A percentile compares a stretch with the other conserved stretches of the same genome.
phyloP scores from a whole-genome alignment of 1,284 basidiomycete genomes.

The Tilletiopsis washingtonensis region DNA sequence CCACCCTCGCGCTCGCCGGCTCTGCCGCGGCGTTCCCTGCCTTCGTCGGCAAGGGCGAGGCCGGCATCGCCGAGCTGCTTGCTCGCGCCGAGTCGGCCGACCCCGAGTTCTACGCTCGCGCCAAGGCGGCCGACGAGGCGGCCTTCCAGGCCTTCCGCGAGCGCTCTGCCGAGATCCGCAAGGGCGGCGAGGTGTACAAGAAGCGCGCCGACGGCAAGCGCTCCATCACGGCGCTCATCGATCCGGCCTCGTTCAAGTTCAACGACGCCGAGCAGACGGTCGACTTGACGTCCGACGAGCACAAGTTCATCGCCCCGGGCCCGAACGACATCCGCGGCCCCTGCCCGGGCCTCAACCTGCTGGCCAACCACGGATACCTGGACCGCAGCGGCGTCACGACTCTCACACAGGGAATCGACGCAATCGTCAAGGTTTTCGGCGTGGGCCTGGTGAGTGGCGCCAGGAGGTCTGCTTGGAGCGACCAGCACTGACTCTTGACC shows the following conservation, averaged over 20 bases:
- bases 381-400: constrained; percentile 24
- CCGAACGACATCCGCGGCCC: constrained; percentile 24
- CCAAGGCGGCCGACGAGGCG: too few relatives aligned
- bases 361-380: constrained; percentile 33
- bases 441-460: too few relatives aligned
- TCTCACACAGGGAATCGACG: constrained; percentile 26
- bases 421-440: constrained; percentile 24
- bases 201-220: constrained; percentile 9
- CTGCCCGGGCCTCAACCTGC: constrained; percentile 13
- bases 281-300: constrained; percentile 23
- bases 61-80: not conserved
- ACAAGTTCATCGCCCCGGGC: constrained; percentile 28
- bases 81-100: not conserved
- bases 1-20: not conserved
- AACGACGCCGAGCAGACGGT: constrained; percentile 18
- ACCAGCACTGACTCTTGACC: too few relatives aligned
- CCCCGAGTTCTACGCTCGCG: not conserved
- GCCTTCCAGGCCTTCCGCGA: not conserved
- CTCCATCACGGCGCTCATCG: constrained; percentile 16
- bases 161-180: not conserved
- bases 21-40: not conserved
- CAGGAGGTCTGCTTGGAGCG: too few relatives aligned
- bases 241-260: constrained; percentile 26
- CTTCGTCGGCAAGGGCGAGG: not conserved
- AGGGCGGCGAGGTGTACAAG: constrained; percentile 1